Conservation (phyloP, 257 asterid genomes). For the Handroanthus guayacan region DNA sequence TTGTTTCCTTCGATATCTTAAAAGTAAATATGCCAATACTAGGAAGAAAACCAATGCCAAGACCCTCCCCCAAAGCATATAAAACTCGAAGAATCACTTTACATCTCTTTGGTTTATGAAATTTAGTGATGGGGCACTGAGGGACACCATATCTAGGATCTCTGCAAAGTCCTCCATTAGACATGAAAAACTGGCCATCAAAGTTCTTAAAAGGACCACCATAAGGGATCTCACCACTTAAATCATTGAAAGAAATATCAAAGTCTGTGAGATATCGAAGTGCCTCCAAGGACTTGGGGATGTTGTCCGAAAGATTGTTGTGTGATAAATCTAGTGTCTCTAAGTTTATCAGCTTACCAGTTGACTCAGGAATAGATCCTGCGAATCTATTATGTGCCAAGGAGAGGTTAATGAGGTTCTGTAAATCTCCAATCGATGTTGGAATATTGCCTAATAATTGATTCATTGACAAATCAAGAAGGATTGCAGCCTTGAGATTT, state of each 20-base stretch:
- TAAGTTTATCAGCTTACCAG: slow-evolving; percentile 13
- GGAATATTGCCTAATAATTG: slow-evolving; percentile 29
- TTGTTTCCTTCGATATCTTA: slow-evolving; percentile 10
- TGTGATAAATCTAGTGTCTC: slow-evolving; percentile 23
- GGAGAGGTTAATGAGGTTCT: background rate
- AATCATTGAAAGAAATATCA: slow-evolving; percentile 37
- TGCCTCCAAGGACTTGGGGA: slow-evolving; percentile 30
- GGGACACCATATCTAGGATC: slow-evolving; percentile 9
- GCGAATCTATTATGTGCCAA: slow-evolving; percentile 30
- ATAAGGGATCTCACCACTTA: slow-evolving; percentile 34
- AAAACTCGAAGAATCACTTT: background rate
- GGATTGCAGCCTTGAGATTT: slow-evolving; percentile 8
- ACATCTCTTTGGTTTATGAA: background rate
- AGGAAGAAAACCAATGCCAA: background rate
- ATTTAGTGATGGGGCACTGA: background rate
- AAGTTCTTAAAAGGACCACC: slow-evolving; percentile 31
- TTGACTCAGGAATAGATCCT: slow-evolving; percentile 34
- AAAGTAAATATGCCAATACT: background rate
- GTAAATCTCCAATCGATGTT: slow-evolving; percentile 2
- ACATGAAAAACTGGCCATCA: slow-evolving; percentile 18
- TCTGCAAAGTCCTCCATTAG: slow-evolving; percentile 3
- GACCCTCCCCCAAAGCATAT: slow-evolving; percentile 14
- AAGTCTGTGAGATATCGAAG: slow-evolving; percentile 23
- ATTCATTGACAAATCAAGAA: slow-evolving; percentile 33
- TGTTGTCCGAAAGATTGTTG: slow-evolving; percentile 31